Percentiles rank a stretch among this genome's conserved stretches.
phyloP scores from a whole-genome alignment of 805 yeast species.

The Clavispora asparagi region DNA sequence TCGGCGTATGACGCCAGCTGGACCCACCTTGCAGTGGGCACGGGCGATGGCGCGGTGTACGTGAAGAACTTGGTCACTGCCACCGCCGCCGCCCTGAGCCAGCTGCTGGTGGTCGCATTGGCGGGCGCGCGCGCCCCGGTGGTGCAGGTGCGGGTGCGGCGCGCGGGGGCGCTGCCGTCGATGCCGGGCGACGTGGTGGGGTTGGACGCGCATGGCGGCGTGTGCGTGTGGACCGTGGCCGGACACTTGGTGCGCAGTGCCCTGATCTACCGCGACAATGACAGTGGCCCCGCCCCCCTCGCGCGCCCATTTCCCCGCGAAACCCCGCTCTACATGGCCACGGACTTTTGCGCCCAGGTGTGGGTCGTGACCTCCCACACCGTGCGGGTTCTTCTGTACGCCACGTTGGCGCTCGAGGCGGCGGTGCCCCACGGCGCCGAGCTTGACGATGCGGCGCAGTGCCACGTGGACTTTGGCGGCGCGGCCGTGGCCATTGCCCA shows the following conservation, averaged over 20 bases:
- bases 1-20: slow-evolving; percentile 23
- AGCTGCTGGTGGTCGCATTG: slow-evolving; percentile 30
- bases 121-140: slow-evolving; percentile 40
- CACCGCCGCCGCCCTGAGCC: slow-evolving; percentile 22
- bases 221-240: slow-evolving; percentile 38
- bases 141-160: slow-evolving; percentile 33
- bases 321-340: neutral
- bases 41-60: slow-evolving; percentile 23
- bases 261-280: neutral
- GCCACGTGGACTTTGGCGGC: slow-evolving; percentile 31
- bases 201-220: slow-evolving; percentile 34
- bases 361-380: neutral
- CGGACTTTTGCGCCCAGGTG: neutral
- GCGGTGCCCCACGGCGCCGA: slow-evolving; percentile 14
- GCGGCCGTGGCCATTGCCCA: slow-evolving; percentile 22
- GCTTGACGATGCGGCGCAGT: slow-evolving; percentile 6
- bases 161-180: slow-evolving; percentile 9
- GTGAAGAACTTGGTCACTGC: slow-evolving; percentile 31
- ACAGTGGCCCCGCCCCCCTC: too few species aligned
- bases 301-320: neutral
- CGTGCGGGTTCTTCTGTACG: neutral
- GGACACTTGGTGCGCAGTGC: slow-evolving; percentile 14
- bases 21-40: slow-evolving; percentile 29
- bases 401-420: neutral
- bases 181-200: slow-evolving; percentile 39